Evolutionary conservation across 768 basidiomycete genomes (phyloP), one percentile per base, ranked within the genome.

Genomic region (Lactarius deliciosus): DNA sequence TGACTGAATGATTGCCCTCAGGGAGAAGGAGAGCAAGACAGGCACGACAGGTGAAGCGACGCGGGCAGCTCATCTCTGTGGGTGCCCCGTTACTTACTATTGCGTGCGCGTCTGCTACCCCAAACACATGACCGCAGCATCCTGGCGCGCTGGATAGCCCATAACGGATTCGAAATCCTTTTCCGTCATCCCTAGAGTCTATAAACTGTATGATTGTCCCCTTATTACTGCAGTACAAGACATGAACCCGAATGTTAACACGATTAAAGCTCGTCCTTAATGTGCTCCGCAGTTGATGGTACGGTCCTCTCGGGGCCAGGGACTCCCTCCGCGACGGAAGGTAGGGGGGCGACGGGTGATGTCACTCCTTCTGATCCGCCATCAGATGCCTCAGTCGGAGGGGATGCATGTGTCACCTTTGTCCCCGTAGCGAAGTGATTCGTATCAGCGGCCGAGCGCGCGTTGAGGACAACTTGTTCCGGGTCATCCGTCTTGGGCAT

Each of bases 401-500:
- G 28, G 32, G 54, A 20, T 8, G 11, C 36, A 18, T n/a, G 20
- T 13, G 13, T 32, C n/a, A 4, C 30, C 8, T 50, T 20, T 15
- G 53, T 60, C 53, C 53, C 57, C n/a, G 68, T 59, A 16, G 69
- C 57, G 1, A 69, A 57, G 20, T 65, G 56, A 30, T 65, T 63
- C 5, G 64, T 43, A 50, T 73, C 70, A 13, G 64, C 61, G 16
- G 65, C 69, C 16, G 55, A 65, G 13, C 69, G 70, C 3, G 64
- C 50, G 43, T 73, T 72, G 61, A 73, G 64, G 9, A 69, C 64
- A 41, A 69, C 69, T 56, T 73, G 73, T 22, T 69, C 71, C 16
- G 64, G 70, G 25, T 73, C 73, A 65, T 67, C 73, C 28, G 74
- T 72, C 72, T 73, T 70, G 22, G 66, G 65, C 68, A 66, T 72